Evolutionary conservation across 306 rosid species (phyloP), one percentile per base, ranked within the genome.

Genomic region (Trichosanthes cucumerina): DNA sequence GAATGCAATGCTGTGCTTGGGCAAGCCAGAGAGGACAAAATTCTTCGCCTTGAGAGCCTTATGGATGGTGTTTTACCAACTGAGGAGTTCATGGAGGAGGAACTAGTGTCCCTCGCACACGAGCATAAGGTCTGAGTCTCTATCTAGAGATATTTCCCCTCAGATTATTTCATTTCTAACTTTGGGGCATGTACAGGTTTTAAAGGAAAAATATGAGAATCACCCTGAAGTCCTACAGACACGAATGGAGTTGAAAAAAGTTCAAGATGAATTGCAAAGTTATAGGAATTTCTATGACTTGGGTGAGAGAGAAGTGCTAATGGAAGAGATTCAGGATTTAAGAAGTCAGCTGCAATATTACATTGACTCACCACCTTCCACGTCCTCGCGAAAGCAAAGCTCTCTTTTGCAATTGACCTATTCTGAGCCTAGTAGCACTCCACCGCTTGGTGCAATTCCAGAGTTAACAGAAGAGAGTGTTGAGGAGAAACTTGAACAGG

Each of bases 11-110:
- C 87, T 83, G 85, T 93, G 59, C 85, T 93, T 83, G 87, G 96
- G 36, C 92, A 93, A 89, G 92, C 91, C 80, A 93, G 99, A 86
- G 98, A 96, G 84, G 96, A 91, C 81, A 96, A 91, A 85, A 96
- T 96, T 84, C 81, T 81, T 83, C 97, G 96, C 79, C 96, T 96
- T 15, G 99, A 93, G 87, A 89, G 89, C 85, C 98, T 93, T 75
- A 86, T 93, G 96, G 97, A 93, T 79, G 98, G 97, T 78, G 89
- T 90, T 82, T 89, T 96, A 81, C 98, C 99, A 28, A 76, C 90
- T 7, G 92, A 89, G 88, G 99, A 96, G 65, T 96, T 90, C 86
- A 86, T 90, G 96, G 89, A 89, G 83, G 96, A 91, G 81, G 97
- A 96, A 81, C 83, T 93, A 44, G 81, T 85, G 82, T 84, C 90